A percentile compares a stretch with the other conserved stretches of the same genome.
Conservation (phyloP, 176 grass and related monocot species). For the Phyllostachys edulis region DNA sequence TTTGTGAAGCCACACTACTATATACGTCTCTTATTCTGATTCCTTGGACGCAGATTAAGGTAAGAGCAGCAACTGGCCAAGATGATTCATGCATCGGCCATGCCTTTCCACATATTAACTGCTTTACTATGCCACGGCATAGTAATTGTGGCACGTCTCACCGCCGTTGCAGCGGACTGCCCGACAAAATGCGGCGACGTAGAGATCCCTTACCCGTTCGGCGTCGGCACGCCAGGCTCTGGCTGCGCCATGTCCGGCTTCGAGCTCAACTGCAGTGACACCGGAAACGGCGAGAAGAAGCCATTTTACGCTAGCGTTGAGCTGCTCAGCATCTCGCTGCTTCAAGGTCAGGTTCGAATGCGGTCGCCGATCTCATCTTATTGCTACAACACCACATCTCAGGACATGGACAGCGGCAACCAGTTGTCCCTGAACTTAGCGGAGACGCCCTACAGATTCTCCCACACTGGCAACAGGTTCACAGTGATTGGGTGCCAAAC, state of each 20-base stretch:
- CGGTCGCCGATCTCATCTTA: accelerated
- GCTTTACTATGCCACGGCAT: background rate
- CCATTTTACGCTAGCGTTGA: accelerated
- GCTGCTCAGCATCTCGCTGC: background rate
- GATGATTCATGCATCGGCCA: no score
- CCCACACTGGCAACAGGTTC: background rate
- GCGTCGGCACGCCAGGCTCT: background rate
- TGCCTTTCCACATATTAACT: no score
- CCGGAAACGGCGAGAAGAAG: background rate
- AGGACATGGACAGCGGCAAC: no score
- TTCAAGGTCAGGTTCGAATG: background rate
- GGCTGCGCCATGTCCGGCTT: background rate
- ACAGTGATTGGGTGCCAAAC: background rate
- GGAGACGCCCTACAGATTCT: background rate
- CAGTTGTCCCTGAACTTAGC: background rate
- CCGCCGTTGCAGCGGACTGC: background rate
- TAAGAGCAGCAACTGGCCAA: no score
- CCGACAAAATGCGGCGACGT: background rate
- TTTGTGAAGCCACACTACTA: no score
- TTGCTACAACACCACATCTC: background rate
- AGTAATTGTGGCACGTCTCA: background rate
- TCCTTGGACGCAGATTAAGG: no score
- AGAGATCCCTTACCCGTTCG: background rate
- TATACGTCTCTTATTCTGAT: no score
- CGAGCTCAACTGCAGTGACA: background rate